A percentile compares a stretch with the other conserved stretches of the same genome.
phyloP scores from a whole-genome alignment of 2,329 filamentous ascomycete species.

The Orbilia oligospora region DNA sequence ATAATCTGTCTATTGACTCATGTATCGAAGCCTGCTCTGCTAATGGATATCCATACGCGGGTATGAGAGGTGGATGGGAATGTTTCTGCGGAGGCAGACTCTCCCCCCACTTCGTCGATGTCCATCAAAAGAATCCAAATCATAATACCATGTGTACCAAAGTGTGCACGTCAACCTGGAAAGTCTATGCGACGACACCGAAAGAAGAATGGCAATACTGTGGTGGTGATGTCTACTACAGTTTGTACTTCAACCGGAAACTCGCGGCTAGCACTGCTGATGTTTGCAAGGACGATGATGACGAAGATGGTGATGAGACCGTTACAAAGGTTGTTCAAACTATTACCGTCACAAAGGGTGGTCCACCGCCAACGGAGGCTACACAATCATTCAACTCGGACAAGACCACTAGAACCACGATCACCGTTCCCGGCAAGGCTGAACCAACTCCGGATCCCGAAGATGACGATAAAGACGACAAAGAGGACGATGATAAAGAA shows the following conservation, averaged over 20 bases:
- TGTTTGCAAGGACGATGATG: not conserved
- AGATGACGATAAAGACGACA: too few species aligned
- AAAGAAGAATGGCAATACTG: constrained; percentile 29
- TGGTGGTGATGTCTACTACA: constrained; percentile 18
- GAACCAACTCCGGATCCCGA: too few species aligned
- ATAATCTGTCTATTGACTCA: constrained; percentile 32
- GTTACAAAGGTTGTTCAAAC: too few species aligned
- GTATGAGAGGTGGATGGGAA: constrained; percentile 24
- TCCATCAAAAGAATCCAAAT: not conserved
- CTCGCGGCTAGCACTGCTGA: constrained; percentile 7
- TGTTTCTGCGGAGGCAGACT: constrained; percentile 38
- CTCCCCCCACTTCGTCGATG: constrained; percentile 1
- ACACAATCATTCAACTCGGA: too few species aligned
- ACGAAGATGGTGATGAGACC: not conserved
- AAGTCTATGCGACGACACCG: not conserved
- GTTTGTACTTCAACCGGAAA: constrained; percentile 16
- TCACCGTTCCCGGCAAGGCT: too few species aligned
- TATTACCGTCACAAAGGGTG: too few species aligned
- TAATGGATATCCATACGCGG: constrained; percentile 32
- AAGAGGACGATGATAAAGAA: too few species aligned
- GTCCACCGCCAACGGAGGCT: not conserved
- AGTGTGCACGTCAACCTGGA: constrained; percentile 11
- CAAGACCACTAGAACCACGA: too few species aligned
- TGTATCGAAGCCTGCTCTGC: constrained; percentile 19
- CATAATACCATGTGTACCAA: constrained; percentile 1